Conservation (phyloP, 352 stramenopile genomes). For the Albugo candida region DNA sequence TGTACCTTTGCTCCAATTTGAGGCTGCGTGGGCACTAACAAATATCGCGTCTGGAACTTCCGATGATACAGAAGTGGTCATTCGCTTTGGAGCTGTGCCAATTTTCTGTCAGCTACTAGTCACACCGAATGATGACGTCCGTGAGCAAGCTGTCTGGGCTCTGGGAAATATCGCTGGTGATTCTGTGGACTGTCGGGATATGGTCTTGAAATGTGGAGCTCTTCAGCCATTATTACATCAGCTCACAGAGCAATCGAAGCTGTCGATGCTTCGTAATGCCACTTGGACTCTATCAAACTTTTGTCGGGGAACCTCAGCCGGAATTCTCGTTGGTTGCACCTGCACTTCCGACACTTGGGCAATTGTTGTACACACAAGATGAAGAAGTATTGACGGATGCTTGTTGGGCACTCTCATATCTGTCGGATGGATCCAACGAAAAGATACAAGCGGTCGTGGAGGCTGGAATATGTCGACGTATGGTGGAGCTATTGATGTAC, state of each 20-base stretch:
- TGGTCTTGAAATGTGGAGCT: conserved; percentile 85
- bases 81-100: conserved; percentile 91
- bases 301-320: conserved; percentile 76
- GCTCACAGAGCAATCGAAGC: conserved; percentile 89
- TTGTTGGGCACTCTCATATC: conserved; percentile 97
- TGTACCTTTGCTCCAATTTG: conserved; percentile 89
- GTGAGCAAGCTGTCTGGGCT: conserved; percentile 93
- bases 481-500: conserved; percentile 90
- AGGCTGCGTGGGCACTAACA: conserved; percentile 98
- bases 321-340: conserved; percentile 73
- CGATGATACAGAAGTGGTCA: conserved; percentile 95
- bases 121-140: conserved; percentile 93
- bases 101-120: conserved; percentile 94
- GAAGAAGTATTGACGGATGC: conserved; percentile 98
- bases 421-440: conserved; percentile 96
- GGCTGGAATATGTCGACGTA: conserved; percentile 86
- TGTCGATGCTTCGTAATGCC: conserved; percentile 96
- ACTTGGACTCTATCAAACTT: conserved; percentile 99
- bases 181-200: conserved; percentile 89
- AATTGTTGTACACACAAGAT: conserved; percentile 95
- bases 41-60: conserved; percentile 98
- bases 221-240: conserved; percentile 91
- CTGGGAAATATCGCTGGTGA: conserved; percentile 99
- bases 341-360: conserved; percentile 87
- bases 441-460: conserved; percentile 99